phyloP scores from a whole-genome alignment of 768 basidiomycete genomes.

The Tylopilus sp. region DNA sequence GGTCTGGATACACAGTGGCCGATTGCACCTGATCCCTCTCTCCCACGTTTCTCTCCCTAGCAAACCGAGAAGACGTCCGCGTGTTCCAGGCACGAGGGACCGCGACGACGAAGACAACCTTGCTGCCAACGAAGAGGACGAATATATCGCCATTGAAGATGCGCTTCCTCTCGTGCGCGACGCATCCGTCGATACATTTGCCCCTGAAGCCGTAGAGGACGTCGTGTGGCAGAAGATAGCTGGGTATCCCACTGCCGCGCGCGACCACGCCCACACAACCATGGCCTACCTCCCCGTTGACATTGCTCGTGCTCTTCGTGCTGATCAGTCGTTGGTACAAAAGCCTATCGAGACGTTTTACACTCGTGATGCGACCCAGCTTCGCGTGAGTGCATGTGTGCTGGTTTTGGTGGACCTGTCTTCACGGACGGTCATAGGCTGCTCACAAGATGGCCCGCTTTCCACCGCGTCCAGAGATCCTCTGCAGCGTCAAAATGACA shows the following conservation, averaged over 20 bases:
- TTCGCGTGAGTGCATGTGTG: slow-evolving; percentile 59
- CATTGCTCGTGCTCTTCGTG: slow-evolving; percentile 67
- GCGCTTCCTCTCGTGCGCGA: slow-evolving; percentile 64
- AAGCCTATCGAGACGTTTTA: slow-evolving; percentile 92
- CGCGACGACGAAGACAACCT: slow-evolving; percentile 51
- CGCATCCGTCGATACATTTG: slow-evolving; percentile 49
- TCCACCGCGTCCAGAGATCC: slow-evolving; percentile 62
- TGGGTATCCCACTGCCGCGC: slow-evolving; percentile 69
- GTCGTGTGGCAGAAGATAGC: slow-evolving; percentile 68
- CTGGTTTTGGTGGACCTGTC: neutral
- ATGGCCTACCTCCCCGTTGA: slow-evolving; percentile 79
- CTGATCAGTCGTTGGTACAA: slow-evolving; percentile 70
- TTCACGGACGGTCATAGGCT: slow-evolving; percentile 45
- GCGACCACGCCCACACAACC: slow-evolving; percentile 69
- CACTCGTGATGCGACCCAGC: slow-evolving; percentile 86
- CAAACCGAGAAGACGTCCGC: slow-evolving; percentile 49
- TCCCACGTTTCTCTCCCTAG: slow-evolving; percentile 64
- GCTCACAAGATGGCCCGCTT: slow-evolving; percentile 91
- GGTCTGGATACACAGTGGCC: slow-evolving; percentile 88
- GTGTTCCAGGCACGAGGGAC: slow-evolving; percentile 38
- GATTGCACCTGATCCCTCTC: slow-evolving; percentile 85
- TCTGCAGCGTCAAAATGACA: slow-evolving; percentile 72
- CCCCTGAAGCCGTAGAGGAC: slow-evolving; percentile 57
- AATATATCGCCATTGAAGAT: slow-evolving; percentile 56
- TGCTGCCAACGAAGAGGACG: slow-evolving; percentile 40